These are phyloP conservation scores for Fusarium pseudograminearum DNA, from an alignment of 2,329 filamentous ascomycete genomes.

Conservation along the genomic window DNA sequence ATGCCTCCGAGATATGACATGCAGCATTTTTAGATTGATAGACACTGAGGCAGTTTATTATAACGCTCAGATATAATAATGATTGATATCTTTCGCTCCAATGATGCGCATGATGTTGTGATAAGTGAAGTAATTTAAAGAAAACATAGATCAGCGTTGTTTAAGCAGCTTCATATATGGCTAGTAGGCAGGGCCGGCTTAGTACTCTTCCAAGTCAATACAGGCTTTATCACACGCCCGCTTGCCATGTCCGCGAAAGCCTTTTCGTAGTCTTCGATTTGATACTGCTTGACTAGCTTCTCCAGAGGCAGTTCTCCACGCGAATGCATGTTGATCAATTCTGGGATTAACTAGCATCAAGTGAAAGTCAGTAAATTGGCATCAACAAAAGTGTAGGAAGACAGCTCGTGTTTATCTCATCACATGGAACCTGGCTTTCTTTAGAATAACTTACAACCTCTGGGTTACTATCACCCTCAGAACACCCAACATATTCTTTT, in stretches of 20 bases:
- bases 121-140: background rate
- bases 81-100: background rate
- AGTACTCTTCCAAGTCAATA: background rate
- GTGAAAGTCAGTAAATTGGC: background rate
- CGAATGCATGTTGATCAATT: constrained; percentile 13
- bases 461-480: constrained; percentile 26
- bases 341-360: constrained; percentile 1
- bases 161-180: no score
- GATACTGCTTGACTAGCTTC: constrained; percentile 3
- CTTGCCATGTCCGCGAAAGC: constrained; percentile 11
- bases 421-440: no score
- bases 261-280: constrained; percentile 1
- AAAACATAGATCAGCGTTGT: no score
- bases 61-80: background rate
- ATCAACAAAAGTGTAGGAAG: background rate
- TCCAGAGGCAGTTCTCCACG: constrained; percentile 5
- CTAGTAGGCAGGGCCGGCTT: no score
- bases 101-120: background rate
- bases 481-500: constrained; percentile 30
- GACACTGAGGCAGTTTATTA: background rate
- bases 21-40: constrained; percentile 4
- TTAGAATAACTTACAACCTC: background rate
- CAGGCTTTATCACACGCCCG: background rate
- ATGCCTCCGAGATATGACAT: constrained; percentile 23
- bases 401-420: no score